Base-by-base conservation (phyloP, 2,329 filamentous ascomycete genomes). In the Ambrosiella xylebori region DNA sequence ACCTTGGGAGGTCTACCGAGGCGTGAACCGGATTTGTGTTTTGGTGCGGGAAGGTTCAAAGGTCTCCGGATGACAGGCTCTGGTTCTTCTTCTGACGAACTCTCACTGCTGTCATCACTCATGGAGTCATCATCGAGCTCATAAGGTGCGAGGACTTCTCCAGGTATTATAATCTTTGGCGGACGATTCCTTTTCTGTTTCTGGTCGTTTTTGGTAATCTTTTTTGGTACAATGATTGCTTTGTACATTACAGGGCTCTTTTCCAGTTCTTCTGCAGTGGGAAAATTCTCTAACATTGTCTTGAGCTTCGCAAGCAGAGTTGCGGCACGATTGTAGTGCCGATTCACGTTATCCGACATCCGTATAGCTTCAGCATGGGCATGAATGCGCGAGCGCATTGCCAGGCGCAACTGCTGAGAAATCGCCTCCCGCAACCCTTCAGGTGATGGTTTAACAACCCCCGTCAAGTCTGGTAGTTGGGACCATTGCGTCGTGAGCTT, bases 71-170 rank as follows among this genome's bases (percentile, higher is more conserved):
- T 68, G 1, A 71, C 68, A 27, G 69, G 66, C 15, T 75, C 71
- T 4, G 72, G 70, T 37, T 78, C 75, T 7, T 76, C 73, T 19
- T 76, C 75, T 3, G 61, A 60, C 37, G 54, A 59, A 3, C 41
- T 39, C 5, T 59, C 61, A 1, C 74, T 76, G 65, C 74, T 77
- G 44, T 74, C 73, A 17, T 78, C 77, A 63, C 72, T 76, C 12
- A 74, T 77, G 52, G 71, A 77, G 56, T 82, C 79, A 65, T 81
- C 82, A 60, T 82, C 79, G 27, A 83, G 68, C 58, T 84, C 81
- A 64, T 82, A 83, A 0, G 81, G 81, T 1, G 81, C 80, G 52
- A 84, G 71, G 7, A 84, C 81, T 65, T 84, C 80, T 50, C 81
- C 81, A 1, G 81, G 81, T 9, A 84, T 79, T 1, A 80, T 84